phyloP scores from a whole-genome alignment of 2,329 filamentous ascomycete species.

The Dactylellina cionopaga region DNA sequence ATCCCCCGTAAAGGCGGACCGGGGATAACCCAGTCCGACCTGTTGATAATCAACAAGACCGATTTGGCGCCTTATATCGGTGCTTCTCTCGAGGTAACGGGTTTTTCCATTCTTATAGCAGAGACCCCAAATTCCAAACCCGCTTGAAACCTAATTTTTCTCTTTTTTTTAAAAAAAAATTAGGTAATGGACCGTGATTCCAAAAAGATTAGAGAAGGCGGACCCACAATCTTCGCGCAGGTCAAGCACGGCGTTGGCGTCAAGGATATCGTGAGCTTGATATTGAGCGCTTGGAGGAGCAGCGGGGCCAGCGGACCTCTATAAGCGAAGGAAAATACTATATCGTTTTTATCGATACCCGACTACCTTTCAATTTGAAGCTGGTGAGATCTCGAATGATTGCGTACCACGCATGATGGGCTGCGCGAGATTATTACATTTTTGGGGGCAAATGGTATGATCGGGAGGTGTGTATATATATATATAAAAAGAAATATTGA shows the following conservation, averaged over 20 bases:
- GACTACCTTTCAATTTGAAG: no score
- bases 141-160: no score
- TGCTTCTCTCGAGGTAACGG: constrained; percentile 78
- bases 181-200: constrained; percentile 92
- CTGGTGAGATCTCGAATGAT: no score
- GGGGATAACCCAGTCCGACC: constrained; percentile 93
- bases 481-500: no score
- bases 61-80: constrained; percentile 90
- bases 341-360: no score
- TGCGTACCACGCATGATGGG: no score
- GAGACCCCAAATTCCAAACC: background rate
- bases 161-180: no score
- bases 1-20: constrained; percentile 94
- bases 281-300: constrained; percentile 90
- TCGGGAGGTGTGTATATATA: no score
- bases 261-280: constrained; percentile 85
- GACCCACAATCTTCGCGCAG: constrained; percentile 93
- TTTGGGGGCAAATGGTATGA: no score
- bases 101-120: background rate
- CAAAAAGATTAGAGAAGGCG: constrained; percentile 92
- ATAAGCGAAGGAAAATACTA: background rate
- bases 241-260: constrained; percentile 92
- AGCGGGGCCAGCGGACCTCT: constrained; percentile 72
- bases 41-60: constrained; percentile 96
- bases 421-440: no score